These are phyloP conservation scores for Hypoxylon sp. DNA, from an alignment of 2,329 filamentous ascomycete species.

Conservation along the genomic window DNA sequence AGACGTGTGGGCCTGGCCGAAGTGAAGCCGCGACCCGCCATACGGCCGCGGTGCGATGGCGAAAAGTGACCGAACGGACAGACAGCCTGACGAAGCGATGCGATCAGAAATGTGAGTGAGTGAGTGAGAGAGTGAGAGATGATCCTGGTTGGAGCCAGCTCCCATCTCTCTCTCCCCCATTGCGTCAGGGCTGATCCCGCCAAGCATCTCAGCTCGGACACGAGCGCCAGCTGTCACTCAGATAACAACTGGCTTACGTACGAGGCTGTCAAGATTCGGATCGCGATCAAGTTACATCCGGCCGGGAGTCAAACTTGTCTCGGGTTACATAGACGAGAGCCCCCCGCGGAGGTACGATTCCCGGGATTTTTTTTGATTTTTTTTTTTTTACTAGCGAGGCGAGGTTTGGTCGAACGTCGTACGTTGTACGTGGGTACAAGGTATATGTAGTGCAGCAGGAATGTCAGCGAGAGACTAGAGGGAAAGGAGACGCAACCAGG, in stretches of 20 bases:
- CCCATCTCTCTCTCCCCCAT: not conserved
- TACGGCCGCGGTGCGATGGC: conserved; percentile 11
- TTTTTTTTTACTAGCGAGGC: not conserved
- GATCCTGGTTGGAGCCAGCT: conserved; percentile 27
- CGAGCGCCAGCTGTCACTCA: conserved; percentile 35
- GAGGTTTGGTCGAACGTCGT: conserved; percentile 22
- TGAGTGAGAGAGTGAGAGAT: not conserved
- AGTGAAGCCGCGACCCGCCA: conserved; percentile 28
- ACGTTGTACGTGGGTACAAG: conserved; percentile 2
- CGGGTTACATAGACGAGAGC: conserved; percentile 7
- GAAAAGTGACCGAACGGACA: not conserved
- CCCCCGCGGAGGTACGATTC: conserved; percentile 13
- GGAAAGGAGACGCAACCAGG: not conserved
- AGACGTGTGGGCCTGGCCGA: conserved; percentile 68
- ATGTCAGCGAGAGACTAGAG: not conserved
- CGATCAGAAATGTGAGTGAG: not conserved
- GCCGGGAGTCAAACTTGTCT: conserved; percentile 30
- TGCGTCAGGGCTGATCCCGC: conserved; percentile 13
- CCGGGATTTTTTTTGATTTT: not conserved
- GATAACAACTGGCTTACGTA: conserved; percentile 35
- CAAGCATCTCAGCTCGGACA: conserved; percentile 14
- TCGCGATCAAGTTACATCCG: conserved; percentile 44
- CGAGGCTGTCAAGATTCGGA: conserved; percentile 28
- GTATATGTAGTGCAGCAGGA: not conserved
- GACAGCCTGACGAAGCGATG: conserved; percentile 6